phyloP scores from a whole-genome alignment of 2,329 filamentous ascomycete species.

The Knoxdaviesia proteae region DNA sequence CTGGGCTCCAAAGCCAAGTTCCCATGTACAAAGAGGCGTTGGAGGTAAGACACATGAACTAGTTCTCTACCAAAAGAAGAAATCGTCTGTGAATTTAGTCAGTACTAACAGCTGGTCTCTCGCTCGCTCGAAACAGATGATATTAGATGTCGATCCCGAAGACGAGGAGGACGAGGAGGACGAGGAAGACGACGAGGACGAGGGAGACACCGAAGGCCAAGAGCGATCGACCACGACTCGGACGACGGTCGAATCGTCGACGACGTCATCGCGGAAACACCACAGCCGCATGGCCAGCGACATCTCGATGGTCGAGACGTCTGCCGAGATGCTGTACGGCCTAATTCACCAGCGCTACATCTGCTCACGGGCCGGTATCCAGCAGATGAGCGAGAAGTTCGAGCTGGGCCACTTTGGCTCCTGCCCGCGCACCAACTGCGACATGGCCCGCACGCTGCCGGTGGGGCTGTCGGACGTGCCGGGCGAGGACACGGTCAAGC shows the following conservation, averaged over 20 bases:
- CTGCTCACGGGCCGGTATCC: conserved; percentile 84
- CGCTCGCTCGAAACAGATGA: conserved; percentile 41
- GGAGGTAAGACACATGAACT: conserved; percentile 31
- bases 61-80: not conserved
- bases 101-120: conserved; percentile 6
- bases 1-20: conserved; percentile 82
- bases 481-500: conserved; percentile 91
- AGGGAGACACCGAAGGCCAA: conserved; percentile 42
- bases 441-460: conserved; percentile 72
- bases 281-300: conserved; percentile 76
- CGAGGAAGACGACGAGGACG: conserved; percentile 52
- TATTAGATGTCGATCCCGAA: conserved; percentile 91
- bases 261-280: conserved; percentile 35
- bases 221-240: conserved; percentile 19
- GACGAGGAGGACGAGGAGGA: conserved; percentile 78
- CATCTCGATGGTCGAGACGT: conserved; percentile 86
- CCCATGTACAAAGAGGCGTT: conserved; percentile 98
- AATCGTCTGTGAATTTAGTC: not conserved
- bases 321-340: conserved; percentile 93
- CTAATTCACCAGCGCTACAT: conserved; percentile 98
- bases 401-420: conserved; percentile 89
- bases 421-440: conserved; percentile 87
- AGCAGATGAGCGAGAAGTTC: conserved; percentile 99
- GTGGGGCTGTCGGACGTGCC: conserved; percentile 89
- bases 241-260: conserved; percentile 20